phyloP scores from a whole-genome alignment of 805 yeast genomes.

The Suhomyces sp. region DNA sequence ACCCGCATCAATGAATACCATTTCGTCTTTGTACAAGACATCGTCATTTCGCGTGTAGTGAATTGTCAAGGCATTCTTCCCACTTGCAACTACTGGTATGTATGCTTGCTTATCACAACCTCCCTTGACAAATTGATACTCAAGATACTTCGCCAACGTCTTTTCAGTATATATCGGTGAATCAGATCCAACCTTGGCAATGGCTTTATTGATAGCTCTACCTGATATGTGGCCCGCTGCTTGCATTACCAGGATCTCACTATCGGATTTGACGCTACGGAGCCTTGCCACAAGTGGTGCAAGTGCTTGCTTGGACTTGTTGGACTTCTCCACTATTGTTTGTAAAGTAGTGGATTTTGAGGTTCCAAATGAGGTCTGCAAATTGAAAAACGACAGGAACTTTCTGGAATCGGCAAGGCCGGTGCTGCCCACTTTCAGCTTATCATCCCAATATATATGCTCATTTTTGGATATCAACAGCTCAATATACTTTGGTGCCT shows the following conservation, averaged over 20 bases:
- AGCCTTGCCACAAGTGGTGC: slow-evolving; percentile 43
- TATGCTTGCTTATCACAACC: slow-evolving; percentile 92
- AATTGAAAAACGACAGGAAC: slow-evolving; percentile 20
- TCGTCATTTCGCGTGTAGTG: slow-evolving; percentile 95
- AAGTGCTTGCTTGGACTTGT: slow-evolving; percentile 45
- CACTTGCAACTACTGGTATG: slow-evolving; percentile 95
- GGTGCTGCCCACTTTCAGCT: too few relatives aligned
- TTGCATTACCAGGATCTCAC: slow-evolving; percentile 78
- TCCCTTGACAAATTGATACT: slow-evolving; percentile 76
- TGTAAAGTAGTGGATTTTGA: slow-evolving; percentile 13
- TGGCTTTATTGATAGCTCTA: slow-evolving; percentile 80
- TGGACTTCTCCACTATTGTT: slow-evolving; percentile 24
- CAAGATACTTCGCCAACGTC: slow-evolving; percentile 75
- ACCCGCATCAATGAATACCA: slow-evolving; percentile 93
- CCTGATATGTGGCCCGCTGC: slow-evolving; percentile 81
- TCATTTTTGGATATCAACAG: slow-evolving; percentile 49
- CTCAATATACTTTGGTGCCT: slow-evolving; percentile 43
- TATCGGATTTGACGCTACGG: slow-evolving; percentile 71
- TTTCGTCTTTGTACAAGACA: slow-evolving; percentile 67
- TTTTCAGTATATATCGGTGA: slow-evolving; percentile 65
- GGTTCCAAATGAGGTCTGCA: slow-evolving; percentile 2
- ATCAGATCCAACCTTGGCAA: slow-evolving; percentile 49
- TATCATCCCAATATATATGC: slow-evolving; percentile 56
- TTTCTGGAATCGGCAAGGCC: slow-evolving; percentile 10
- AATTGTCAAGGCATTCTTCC: slow-evolving; percentile 82